Evolutionary conservation across 305 asterid species (phyloP).

Genomic region (Fraxinus ornus): DNA sequence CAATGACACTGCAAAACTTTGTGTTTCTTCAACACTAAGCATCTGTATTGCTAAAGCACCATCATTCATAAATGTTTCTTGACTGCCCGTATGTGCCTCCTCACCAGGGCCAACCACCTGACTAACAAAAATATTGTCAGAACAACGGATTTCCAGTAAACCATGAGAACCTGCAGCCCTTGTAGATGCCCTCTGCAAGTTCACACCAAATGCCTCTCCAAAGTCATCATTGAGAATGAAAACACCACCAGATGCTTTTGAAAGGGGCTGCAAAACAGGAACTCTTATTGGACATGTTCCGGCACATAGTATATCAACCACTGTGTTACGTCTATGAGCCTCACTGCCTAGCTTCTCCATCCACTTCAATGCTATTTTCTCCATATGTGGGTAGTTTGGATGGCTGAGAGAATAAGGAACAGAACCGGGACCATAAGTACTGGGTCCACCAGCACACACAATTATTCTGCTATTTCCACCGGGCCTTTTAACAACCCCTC

Average conservation of each 20-base stretch:
- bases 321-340: constrained; percentile 63
- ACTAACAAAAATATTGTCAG: constrained; percentile 72
- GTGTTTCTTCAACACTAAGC: constrained; percentile 89
- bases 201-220: constrained; percentile 97
- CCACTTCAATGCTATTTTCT: constrained; percentile 72
- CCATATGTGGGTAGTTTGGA: constrained; percentile 81
- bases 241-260: constrained; percentile 87
- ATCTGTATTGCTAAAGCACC: constrained; percentile 63
- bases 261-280: constrained; percentile 77
- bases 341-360: constrained; percentile 77
- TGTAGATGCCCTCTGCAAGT: constrained; percentile 85
- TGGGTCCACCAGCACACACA: constrained; percentile 90
- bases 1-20: constrained; percentile 73
- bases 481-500: constrained; percentile 75
- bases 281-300: constrained; percentile 92
- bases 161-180: constrained; percentile 95
- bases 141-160: constrained; percentile 80
- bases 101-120: constrained; percentile 96
- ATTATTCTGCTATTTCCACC: constrained; percentile 90
- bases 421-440: constrained; percentile 88
- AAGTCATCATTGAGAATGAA: constrained; percentile 84
- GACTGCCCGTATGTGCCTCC: constrained; percentile 68
- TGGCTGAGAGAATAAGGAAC: constrained; percentile 77
- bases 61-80: constrained; percentile 61
- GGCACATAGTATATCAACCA: constrained; percentile 82